Evolutionary conservation across 805 yeast species (phyloP), one percentile per base, ranked within the genome.

Genomic region (Wickerhamomyces pijperi): DNA sequence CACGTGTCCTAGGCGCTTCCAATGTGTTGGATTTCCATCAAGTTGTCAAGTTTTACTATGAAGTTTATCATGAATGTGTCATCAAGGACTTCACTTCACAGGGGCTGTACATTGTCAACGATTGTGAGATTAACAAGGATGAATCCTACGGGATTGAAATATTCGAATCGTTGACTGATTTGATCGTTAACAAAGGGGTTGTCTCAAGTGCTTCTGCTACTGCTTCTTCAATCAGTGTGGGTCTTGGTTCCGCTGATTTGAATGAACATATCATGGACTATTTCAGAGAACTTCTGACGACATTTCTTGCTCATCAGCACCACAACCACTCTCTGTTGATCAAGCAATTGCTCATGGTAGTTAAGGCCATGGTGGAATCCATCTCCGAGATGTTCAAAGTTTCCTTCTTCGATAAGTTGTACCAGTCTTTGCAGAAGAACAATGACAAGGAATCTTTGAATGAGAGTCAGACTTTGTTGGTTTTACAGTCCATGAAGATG

Each of bases 351-450:
- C 55, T 40, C 42, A 41, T 34, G 35, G 44, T 45, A 33, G 55
- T 53, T 57, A 53, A 43, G 21, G 37, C 34, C 16, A 44, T 36
- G 32, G 49, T 42, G 34, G 47, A 39, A 50, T 54, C 21, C 43
- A 46, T 60, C 15, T 57, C 63, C 16, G 67, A 64, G 28, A 53
- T 65, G 5, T 55, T 59, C 11, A 57, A 60, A 39, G 52, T 47
- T 17, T 43, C 53, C 23, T 49, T 63, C 12, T 41, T 66, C 15
- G 56, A 56, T 15, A 41, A 50, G 25, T 19, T 39, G 11, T 36
- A 44, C 34, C 42, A 39, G 34, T 18, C 21, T 13, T 28, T 49
- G 14, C 46, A 50, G 32, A 37, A 21, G 32, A 37, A 21, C n/a
- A 32, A 7, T n/a, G 37, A 25, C n/a, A 13, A 15, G 33, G 32